Evolutionary conservation across 2,329 filamentous ascomycete genomes (phyloP).

Genomic region (Exserohilum rostratum): DNA sequence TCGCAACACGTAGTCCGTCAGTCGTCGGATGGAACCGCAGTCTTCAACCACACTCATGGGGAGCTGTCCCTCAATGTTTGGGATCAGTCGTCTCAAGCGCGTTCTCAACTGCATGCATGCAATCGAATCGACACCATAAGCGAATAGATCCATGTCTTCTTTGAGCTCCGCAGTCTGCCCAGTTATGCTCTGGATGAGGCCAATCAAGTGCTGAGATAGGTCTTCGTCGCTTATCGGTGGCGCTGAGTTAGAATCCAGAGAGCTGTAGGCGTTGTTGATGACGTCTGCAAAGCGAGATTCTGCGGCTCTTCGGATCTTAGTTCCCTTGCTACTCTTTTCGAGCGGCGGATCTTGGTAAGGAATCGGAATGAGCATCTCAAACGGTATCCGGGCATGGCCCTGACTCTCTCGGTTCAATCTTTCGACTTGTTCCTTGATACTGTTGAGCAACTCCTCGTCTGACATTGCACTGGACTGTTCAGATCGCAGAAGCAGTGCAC

Average conservation of each 20-base stretch:
- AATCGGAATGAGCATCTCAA: conserved; percentile 59
- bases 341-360: conserved; percentile 46
- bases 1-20: conserved; percentile 48
- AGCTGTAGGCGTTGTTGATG: conserved; percentile 57
- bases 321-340: conserved; percentile 69
- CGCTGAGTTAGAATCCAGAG: conserved; percentile 20
- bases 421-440: conserved; percentile 54
- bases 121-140: conserved; percentile 66
- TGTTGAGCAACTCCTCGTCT: conserved; percentile 50
- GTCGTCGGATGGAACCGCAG: conserved; percentile 58
- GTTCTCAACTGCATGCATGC: conserved; percentile 60
- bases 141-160: conserved; percentile 60
- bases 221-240: conserved; percentile 36
- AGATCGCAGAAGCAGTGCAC: conserved; percentile 61
- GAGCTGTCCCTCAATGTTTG: conserved; percentile 45
- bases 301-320: conserved; percentile 59
- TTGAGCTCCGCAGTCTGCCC: conserved; percentile 29
- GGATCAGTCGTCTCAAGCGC: conserved; percentile 46
- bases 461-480: conserved; percentile 27
- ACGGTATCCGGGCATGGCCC: conserved; percentile 58
- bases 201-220: conserved; percentile 27
- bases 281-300: conserved; percentile 56
- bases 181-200: conserved; percentile 29
- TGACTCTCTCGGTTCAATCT: conserved; percentile 58
- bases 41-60: conserved; percentile 67